Evolutionary conservation across 2,329 filamentous ascomycete genomes (phyloP), one percentile per base, ranked within the genome.

Genomic region (Aspergillus eucalypticola): DNA sequence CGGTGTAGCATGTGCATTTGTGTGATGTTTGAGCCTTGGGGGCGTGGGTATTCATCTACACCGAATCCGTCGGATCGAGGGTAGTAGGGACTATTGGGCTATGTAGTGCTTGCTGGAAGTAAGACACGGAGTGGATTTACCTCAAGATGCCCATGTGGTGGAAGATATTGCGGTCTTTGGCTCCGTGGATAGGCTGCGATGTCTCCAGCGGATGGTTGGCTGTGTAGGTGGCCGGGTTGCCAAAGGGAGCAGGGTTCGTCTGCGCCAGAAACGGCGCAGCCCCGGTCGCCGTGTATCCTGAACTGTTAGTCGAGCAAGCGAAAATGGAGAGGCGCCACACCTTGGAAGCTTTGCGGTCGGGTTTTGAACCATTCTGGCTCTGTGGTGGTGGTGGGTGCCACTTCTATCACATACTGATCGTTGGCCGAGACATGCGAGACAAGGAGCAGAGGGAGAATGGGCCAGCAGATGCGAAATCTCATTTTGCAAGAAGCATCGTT

Each of bases 1-100:
- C 90, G 85, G 11, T 88, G 88, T 4, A 92, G 79, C 86, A 92
- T 88, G 77, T 89, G 79, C 48, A 92, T 78, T 77, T 90, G 88
- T 27, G 87, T 79, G 53, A 92, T 89, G 60, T 88, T 86, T 0
- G 89, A 84, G 11, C 86, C 88, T 6, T 79, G 73, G 0, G 89
- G 90, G 15, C 91, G 73, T 3, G 88, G 81, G 67, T 88, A 90
- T 74, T 93, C 90, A 15, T 88, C 79, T 0, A 90, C 88, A 2
- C 90, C 90, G 64, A 92, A 92, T 1, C 90, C 90, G 13, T 65
- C 60, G 35, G 73, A 68, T 0, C 88, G 84, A 0, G 89, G 86
- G 62, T 84, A 85, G 73, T 92, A 92, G 3, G 89, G 88, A 41
- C 86, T 71, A n/a, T 21, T 17, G 42, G 4, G 19, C n/a, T 8